Evolutionary conservation across 2,329 filamentous ascomycete genomes (phyloP), one percentile per base, ranked within the genome.

Genomic region (Microascus cirrosus): DNA sequence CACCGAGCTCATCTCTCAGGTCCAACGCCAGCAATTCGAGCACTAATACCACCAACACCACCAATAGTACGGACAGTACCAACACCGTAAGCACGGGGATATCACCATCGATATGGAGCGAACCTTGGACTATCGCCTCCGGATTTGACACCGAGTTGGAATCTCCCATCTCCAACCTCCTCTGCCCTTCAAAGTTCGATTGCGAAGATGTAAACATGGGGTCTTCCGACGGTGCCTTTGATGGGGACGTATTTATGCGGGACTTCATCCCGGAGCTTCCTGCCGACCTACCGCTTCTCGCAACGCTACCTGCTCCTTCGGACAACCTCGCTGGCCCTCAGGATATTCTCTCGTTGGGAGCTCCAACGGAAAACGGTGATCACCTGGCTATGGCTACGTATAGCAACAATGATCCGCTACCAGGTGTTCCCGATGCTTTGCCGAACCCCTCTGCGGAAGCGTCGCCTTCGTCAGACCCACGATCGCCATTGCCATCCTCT

Each of bases 1-100:
- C 73, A 2, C 76, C 74, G 0, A 78, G 75, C 64, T 74, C 73
- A 6, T 79, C 77, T 10, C 73, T 79, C 35, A 69, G 76, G 54
- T 79, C 76, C 7, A 78, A 70, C 6, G 68, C 71, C 12, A 71
- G 67, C 57, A 72, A 69, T 64, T 63, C 70, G 65, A 69, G 69
- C 66, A 70, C 69, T 35, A 64, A 68, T 60, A 71, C 72, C 64
- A 77, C 73, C 58, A 66, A 65, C 51, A 72, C 66, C 55, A 70
- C 67, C 61, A 60, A 70, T 60, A 69, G 15, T 60, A 69, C 73
- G 34, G 71, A 80, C 56, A 80, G 78, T 7, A 76, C 78, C 11
- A 66, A 75, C 64, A 70, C 68, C 42, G 63, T 63, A 42, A 63
- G 60, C 22, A 58, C 56, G 1, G 56, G 35, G 13, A 56, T 56